Percentiles rank a stretch among this genome's conserved stretches.
Evolutionary conservation across 1,139 yeast species (phyloP).

Genomic region (Protomyces gravidus): DNA sequence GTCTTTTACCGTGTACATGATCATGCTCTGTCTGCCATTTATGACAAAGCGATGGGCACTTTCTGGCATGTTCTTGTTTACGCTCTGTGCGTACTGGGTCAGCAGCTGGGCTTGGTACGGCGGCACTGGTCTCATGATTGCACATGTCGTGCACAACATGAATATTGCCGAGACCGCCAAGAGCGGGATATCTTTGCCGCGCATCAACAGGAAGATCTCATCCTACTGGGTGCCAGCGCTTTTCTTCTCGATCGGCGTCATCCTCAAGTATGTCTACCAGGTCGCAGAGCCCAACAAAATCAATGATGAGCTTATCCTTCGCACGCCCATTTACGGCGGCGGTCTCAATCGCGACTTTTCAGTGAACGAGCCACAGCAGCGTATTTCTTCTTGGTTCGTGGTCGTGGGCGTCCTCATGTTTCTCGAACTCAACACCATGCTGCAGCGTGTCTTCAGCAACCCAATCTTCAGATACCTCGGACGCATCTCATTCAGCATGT

Average conservation of each 20-base stretch:
- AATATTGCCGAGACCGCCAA: conserved; percentile 16
- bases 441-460: conserved; percentile 13
- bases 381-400: conserved; percentile 27
- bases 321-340: conserved; percentile 24
- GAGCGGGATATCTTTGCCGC: conserved; percentile 6
- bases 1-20: conserved; percentile 25
- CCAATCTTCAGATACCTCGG: conserved; percentile 21
- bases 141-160: conserved; percentile 16
- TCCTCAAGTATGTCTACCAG: conserved; percentile 25
- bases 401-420: conserved; percentile 24
- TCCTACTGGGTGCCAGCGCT: conserved; percentile 11
- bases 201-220: conserved; percentile 3
- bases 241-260: conserved; percentile 14
- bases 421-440: conserved; percentile 14
- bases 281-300: conserved; percentile 18
- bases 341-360: conserved; percentile 19
- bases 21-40: conserved; percentile 25
- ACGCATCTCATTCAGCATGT: conserved; percentile 25
- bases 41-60: conserved; percentile 8
- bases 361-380: conserved; percentile 18
- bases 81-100: conserved; percentile 21
- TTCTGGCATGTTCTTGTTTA: conserved; percentile 10
- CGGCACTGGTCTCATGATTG: conserved; percentile 18
- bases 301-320: conserved; percentile 22
- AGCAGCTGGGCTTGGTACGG: conserved; percentile 27